Base-by-base conservation (phyloP, 2,329 filamentous ascomycete species). In the Gaeumannomyces sp. region DNA sequence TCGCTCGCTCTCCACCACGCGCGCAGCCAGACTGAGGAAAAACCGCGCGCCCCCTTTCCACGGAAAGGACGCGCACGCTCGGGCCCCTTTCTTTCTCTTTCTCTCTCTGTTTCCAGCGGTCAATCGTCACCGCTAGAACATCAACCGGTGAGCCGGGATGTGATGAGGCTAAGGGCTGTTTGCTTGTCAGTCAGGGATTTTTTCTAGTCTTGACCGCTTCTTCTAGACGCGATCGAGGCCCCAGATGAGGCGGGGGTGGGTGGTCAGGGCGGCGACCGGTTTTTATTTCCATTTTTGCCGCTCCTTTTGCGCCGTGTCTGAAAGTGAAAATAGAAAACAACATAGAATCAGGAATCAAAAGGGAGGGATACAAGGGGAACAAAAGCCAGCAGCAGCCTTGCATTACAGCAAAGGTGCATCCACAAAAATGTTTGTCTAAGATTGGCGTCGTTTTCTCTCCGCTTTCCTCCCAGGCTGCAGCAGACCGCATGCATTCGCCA, bases 401-500 rank as follows among this genome's bases (percentile, higher is more conserved):
- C 29, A 31, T n/a, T 60, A 35, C 29, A 8, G 59, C 59, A 29
- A 38, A 31, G 29, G 59, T 19, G 59, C 59, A 33, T 31, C 45
- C 19, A n/a, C 22, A n/a, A 25, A 25, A 53, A 53, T 53, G 45
- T 53, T 53, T 53, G 45, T 53, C n/a, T 11, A 53, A 10, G n/a
- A 53, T 53, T 53, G 45, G 45, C 45, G 45, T 53, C 45, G 22
- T 53, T 53, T 53, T 53, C n/a, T 53, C 57, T 59, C 57, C 57
- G 57, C 57, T 19, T 59, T 53, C 22, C n/a, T 11, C 57, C 57
- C 57, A 59, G 14, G 57, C 57, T 59, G 57, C 57, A 59, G 57
- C 27, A 59, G n/a, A 28, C 57, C 57, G 57, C 57, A 59, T 59
- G 57, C 29, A 59, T 50, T 22, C 22, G 38, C 38, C 38, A 50